Evolutionary conservation across 768 basidiomycete species (phyloP), one percentile per base, ranked within the genome.

Genomic region (Rhizopogon vinicolor): DNA sequence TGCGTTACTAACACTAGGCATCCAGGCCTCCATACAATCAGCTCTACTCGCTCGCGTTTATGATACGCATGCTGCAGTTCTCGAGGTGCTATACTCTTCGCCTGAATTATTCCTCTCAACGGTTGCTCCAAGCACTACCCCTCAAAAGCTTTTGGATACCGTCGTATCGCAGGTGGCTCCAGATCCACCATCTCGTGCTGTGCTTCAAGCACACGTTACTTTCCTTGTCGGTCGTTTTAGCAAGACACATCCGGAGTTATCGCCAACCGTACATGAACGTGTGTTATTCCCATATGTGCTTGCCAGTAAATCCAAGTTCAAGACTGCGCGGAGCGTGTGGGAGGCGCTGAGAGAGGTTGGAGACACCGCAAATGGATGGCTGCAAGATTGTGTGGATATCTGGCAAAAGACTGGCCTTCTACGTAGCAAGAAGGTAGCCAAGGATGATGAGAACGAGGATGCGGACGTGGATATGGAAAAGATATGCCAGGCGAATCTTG

Each of bases 281-380:
- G 65, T 86, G 1, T 68, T 95, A 52, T 89, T 92, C 64, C 88
- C 92, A 0, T 82, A 83, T 63, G 71, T 95, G 43, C 67, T 95
- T 14, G 86, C 82, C 61, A 86, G 89, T 7, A 91, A 88, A 63
- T 70, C 86, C 3, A 78, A 85, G 50, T 80, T 86, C 57, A 85
- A 83, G 64, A 87, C 82, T 0, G 77, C 83, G 0, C 77, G 81
- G 19, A 65, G 78, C n/a, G 81, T 85, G 0, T 95, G 93, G 93
- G 84, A 85, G 53, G 68, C 80, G n/a, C 65, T 93, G 54, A 67
- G 63, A n/a, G 76, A 75, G 12, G 48, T 65, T 49, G 59, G 58
- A n/a, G 60, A 68, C 54, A 60, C 57, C 52, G 67, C 63, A 44
- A 65, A 43, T 5, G 70, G 68, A 58, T 75, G 86, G 72, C 65